Percentiles rank a stretch among this genome's conserved stretches.
Conservation (phyloP, 2,329 filamentous ascomycete genomes). For the Curvularia hawaiiensis region DNA sequence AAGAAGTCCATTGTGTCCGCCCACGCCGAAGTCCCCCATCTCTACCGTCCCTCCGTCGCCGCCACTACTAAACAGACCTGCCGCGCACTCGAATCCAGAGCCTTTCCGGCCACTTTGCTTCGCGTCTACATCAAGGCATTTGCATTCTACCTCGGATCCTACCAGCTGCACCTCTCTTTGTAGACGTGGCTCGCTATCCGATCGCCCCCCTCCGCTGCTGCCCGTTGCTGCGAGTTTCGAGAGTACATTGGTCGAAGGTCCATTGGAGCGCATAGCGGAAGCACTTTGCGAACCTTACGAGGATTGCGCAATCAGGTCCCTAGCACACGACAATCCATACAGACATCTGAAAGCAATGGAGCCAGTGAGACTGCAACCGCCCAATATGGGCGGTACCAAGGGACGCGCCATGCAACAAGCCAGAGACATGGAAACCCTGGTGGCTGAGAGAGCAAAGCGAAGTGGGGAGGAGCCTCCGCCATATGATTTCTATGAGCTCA, state of each 20-base stretch:
- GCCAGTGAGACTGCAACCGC: slow-evolving; percentile 35
- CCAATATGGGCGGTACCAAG: slow-evolving; percentile 51
- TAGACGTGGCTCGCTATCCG: slow-evolving; percentile 12
- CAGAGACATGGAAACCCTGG: slow-evolving; percentile 68
- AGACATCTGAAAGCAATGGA: slow-evolving; percentile 34
- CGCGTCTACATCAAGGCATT: slow-evolving; percentile 15
- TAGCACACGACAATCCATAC: slow-evolving; percentile 9
- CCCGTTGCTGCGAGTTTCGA: slow-evolving; percentile 20
- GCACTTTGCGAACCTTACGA: slow-evolving; percentile 22
- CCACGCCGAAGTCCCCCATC: slow-evolving; percentile 13
- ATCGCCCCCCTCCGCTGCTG: slow-evolving; percentile 20
- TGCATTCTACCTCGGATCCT: slow-evolving; percentile 30
- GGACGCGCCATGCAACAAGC: slow-evolving; percentile 71
- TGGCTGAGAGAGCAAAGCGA: slow-evolving; percentile 66
- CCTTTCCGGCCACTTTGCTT: slow-evolving; percentile 4
- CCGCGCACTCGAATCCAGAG: slow-evolving; percentile 20
- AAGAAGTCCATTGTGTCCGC: slow-evolving; percentile 24
- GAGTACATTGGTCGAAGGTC: slow-evolving; percentile 22
- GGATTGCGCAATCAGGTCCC: background rate
- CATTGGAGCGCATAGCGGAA: slow-evolving; percentile 35
- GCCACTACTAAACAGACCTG: slow-evolving; percentile 2
- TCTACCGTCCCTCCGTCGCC: slow-evolving; percentile 7
- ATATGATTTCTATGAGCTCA: slow-evolving; percentile 73
- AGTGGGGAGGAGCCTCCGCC: slow-evolving; percentile 65
- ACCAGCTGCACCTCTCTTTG: slow-evolving; percentile 22